Evolutionary conservation across 2,329 filamentous ascomycete species (phyloP).

Genomic region (Scedosporium apiospermum): DNA sequence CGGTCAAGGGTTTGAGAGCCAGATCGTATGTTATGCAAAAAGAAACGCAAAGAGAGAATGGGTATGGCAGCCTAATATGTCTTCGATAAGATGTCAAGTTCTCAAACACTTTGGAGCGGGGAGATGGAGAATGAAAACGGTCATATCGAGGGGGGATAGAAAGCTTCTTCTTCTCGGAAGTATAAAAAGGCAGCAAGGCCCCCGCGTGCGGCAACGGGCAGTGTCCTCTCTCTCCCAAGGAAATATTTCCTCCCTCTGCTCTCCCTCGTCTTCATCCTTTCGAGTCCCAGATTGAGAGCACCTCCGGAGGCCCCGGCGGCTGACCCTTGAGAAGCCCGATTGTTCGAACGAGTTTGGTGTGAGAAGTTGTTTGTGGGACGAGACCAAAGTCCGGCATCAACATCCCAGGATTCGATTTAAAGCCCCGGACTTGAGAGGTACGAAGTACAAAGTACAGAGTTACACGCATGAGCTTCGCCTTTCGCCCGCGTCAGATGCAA

Average conservation of each 20-base stretch:
- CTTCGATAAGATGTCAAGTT: not conserved
- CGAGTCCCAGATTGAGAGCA: not conserved
- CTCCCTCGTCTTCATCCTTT: not conserved
- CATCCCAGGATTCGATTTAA: not conserved
- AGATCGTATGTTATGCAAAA: not conserved
- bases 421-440: not conserved
- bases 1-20: not conserved
- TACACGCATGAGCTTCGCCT: not conserved
- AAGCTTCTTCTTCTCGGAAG: conserved; percentile 9
- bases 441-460: not conserved
- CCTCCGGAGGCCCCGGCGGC: not conserved
- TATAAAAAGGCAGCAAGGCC: conserved; percentile 25
- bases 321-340: not conserved
- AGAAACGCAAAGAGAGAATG: not conserved
- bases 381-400: not conserved
- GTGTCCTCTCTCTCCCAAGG: not conserved
- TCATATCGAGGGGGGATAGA: not conserved
- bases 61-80: not conserved
- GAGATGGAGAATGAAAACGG: not conserved
- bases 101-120: not conserved
- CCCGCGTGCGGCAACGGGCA: not conserved
- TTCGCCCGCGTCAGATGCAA: not conserved
- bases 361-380: not conserved
- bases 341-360: not conserved
- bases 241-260: not conserved